phyloP scores from a whole-genome alignment of 768 basidiomycete species.

The Trametes coccinea region DNA sequence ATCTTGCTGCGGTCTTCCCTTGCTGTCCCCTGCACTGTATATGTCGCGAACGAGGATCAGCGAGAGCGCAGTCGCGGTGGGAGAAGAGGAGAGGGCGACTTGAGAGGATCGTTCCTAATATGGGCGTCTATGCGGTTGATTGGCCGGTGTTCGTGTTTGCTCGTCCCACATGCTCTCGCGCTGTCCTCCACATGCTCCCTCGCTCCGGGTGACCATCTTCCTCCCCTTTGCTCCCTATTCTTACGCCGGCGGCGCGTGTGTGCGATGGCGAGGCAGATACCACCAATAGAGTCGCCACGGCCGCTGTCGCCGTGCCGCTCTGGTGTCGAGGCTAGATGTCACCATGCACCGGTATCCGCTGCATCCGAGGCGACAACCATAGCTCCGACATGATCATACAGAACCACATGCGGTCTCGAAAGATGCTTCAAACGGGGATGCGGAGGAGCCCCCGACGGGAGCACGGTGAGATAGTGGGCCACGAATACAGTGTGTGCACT shows the following conservation, averaged over 20 bases:
- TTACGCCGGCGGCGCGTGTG: not conserved
- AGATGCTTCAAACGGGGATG: not conserved
- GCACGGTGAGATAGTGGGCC: constrained; percentile 10
- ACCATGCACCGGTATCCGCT: too few species aligned
- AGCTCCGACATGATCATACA: not conserved
- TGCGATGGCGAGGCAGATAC: not conserved
- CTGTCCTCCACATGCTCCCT: constrained; percentile 15
- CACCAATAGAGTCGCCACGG: not conserved
- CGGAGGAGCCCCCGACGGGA: not conserved
- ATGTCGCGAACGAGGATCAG: not conserved
- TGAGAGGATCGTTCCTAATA: not conserved
- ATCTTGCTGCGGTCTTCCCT: not conserved
- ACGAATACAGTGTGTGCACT: not conserved
- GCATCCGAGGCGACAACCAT: not conserved
- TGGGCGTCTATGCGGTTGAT: constrained; percentile 3
- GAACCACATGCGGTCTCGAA: not conserved
- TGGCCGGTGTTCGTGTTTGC: not conserved
- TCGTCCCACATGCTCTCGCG: constrained; percentile 13
- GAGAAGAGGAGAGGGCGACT: not conserved
- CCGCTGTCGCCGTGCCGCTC: too few species aligned
- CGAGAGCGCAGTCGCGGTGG: constrained; percentile 1
- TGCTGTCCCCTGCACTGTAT: not conserved
- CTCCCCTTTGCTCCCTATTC: not conserved
- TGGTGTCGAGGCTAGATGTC: too few species aligned
- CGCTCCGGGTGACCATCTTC: constrained; percentile 1